phyloP scores from a whole-genome alignment of 208 protist species.

The Trypanosoma congolense region DNA sequence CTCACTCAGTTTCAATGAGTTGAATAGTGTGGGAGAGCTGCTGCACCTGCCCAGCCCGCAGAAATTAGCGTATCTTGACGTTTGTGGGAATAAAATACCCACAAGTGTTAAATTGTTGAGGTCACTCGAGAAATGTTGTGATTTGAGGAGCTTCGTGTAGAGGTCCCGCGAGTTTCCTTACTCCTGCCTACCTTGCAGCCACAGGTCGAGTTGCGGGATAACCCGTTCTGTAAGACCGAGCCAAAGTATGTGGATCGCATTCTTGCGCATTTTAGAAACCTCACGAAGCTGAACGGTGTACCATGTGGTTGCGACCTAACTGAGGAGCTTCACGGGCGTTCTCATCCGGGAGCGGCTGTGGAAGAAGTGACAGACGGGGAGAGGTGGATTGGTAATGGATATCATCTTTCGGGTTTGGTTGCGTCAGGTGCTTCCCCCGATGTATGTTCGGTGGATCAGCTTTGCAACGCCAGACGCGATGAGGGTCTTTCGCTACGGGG shows the following conservation, averaged over 20 bases:
- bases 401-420: background rate
- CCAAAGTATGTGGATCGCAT: conserved; percentile 35
- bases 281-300: conserved; percentile 52
- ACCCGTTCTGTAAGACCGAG: conserved; percentile 28
- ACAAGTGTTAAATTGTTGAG: conserved; percentile 29
- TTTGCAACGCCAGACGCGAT: background rate
- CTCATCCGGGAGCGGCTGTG: conserved; percentile 1
- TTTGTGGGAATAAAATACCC: conserved; percentile 60
- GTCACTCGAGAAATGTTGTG: conserved; percentile 33
- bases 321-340: conserved; percentile 7
- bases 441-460: background rate
- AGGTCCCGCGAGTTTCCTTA: conserved; percentile 17
- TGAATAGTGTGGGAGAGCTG: conserved; percentile 43
- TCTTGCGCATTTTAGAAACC: conserved; percentile 29
- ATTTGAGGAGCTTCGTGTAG: conserved; percentile 53
- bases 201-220: conserved; percentile 27
- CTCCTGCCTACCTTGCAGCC: conserved; percentile 15
- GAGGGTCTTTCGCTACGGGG: background rate
- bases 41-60: conserved; percentile 33
- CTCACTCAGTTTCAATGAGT: conserved; percentile 68
- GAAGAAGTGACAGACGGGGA: background rate
- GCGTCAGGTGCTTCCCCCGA: background rate
- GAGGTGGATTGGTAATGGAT: background rate
- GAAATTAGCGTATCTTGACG: conserved; percentile 51
- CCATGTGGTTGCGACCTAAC: conserved; percentile 52